Conservation (phyloP, 1,139 yeast species). For the Spencermartinsiella ligniputridi region DNA sequence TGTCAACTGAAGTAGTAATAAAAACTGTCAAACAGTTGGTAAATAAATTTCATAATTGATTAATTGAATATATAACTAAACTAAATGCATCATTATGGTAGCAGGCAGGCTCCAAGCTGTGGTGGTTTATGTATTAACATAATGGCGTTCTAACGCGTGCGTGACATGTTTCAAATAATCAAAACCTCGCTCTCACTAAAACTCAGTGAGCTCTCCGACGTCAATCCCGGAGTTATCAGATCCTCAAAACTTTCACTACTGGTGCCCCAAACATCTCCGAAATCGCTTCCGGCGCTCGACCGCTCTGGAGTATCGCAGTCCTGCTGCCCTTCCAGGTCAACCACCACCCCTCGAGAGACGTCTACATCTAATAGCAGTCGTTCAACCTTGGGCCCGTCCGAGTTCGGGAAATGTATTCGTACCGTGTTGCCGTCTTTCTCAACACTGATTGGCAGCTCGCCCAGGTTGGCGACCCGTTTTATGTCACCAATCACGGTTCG, state of each 20-base stretch:
- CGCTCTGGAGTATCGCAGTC: constrained; percentile 1
- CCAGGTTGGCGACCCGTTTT: constrained; percentile 29
- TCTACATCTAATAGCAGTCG: constrained; percentile 31
- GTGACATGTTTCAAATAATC: no score
- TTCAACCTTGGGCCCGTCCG: constrained; percentile 32
- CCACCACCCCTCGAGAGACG: constrained; percentile 30
- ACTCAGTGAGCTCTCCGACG: constrained; percentile 10
- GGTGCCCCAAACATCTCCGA: constrained; percentile 9
- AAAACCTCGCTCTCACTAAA: not conserved
- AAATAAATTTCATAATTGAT: no score
- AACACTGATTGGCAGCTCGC: constrained; percentile 36
- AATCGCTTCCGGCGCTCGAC: not conserved
- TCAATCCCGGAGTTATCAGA: constrained; percentile 15
- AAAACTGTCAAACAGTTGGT: no score
- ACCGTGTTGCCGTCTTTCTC: constrained; percentile 26
- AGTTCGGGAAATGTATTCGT: constrained; percentile 37
- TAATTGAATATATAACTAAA: no score
- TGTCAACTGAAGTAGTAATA: no score
- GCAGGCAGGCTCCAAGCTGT: no score
- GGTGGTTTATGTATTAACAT: no score
- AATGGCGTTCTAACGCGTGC: no score
- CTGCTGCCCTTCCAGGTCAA: constrained; percentile 4
- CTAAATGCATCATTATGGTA: no score
- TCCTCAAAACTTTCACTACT: constrained; percentile 11
- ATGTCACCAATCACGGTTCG: constrained; percentile 28